These are phyloP conservation scores for Colletotrichum paranaense DNA, from an alignment of 2,329 filamentous ascomycete species.

Conservation along the genomic window DNA sequence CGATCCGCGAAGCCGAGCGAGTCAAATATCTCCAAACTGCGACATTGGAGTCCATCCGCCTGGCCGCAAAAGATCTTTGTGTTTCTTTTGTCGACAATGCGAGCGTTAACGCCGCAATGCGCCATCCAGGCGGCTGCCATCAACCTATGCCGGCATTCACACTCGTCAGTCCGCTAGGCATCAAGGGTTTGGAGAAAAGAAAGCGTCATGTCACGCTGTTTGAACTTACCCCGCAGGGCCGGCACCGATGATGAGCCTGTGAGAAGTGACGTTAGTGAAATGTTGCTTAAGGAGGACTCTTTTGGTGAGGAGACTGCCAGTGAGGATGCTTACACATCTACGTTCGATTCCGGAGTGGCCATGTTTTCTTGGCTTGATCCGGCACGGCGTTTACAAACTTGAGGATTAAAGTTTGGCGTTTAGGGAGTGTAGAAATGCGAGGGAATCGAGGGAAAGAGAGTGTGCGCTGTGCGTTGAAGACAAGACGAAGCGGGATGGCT, in stretches of 20 bases:
- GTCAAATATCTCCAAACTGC: conserved; percentile 79
- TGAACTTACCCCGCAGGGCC: conserved; percentile 40
- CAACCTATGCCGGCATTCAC: conserved; percentile 43
- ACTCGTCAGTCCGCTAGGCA: neutral
- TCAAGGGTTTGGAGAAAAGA: neutral
- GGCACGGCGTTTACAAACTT: too few species aligned
- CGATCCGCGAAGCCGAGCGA: conserved; percentile 75
- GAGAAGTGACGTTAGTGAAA: conserved; percentile 1
- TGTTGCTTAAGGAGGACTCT: too few species aligned
- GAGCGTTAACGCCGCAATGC: conserved; percentile 51
- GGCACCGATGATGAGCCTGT: conserved; percentile 53
- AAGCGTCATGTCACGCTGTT: neutral
- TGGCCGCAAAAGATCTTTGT: conserved; percentile 54
- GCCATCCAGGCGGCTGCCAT: conserved; percentile 58
- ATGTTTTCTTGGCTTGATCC: neutral
- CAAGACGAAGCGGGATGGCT: neutral
- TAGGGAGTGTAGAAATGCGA: neutral
- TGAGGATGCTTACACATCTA: conserved; percentile 46
- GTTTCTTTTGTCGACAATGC: conserved; percentile 59
- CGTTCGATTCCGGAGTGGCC: conserved; percentile 37
- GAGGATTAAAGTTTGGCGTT: neutral
- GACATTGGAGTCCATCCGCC: conserved; percentile 65
- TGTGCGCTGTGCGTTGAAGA: neutral
- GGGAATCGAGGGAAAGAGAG: neutral
- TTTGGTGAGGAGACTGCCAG: too few species aligned